Evolutionary conservation across 305 asterid genomes (phyloP), one percentile per base, ranked within the genome.

Genomic region (Solanum chacoense): DNA sequence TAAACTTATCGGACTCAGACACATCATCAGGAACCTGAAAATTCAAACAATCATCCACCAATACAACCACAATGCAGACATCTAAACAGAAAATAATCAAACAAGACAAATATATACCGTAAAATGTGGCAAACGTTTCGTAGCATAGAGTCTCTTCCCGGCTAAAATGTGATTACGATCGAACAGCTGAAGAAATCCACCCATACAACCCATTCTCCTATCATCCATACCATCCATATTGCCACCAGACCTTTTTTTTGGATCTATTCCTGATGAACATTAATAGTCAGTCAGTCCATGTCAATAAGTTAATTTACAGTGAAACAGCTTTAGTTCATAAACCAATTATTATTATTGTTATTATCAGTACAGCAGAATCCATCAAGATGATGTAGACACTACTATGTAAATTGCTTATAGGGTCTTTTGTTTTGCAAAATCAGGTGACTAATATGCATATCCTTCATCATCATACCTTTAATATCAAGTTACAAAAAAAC

Each of bases 101-200:
- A 8, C 84, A 20, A 50, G 67, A 77, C 36, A 16, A 18, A 85
- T 31, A n/a, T 38, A 40, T 74, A 94, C 96, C 76, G 93, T 90
- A 8, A 94, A 85, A 7, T 95, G 91, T 81, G 98, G 96, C 87
- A 96, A 98, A 85, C 97, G 95, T 88, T 93, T 94, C 87, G 96
- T 36, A 87, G 96, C 77, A 78, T 93, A 92, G 87, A 88, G 89
- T 24, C 96, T 94, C 88, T 94, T 96, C 2, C 93, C 96, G 86
- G 93, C 76, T 84, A 95, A 63, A 85, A 94, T 91, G 94, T 95
- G 99, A 87, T 96, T 93, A 88, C 98, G 99, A 91, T 95, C 97
- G 42, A 97, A 96, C 88, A 97, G 88, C 73, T 96, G 98, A 26
- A 95, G 94, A 84, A 95, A 96, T 59, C 98, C 99, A 71, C 98